Evolutionary conservation across 257 asterid genomes (phyloP).

Genomic region (Jacaranda mimosifolia): DNA sequence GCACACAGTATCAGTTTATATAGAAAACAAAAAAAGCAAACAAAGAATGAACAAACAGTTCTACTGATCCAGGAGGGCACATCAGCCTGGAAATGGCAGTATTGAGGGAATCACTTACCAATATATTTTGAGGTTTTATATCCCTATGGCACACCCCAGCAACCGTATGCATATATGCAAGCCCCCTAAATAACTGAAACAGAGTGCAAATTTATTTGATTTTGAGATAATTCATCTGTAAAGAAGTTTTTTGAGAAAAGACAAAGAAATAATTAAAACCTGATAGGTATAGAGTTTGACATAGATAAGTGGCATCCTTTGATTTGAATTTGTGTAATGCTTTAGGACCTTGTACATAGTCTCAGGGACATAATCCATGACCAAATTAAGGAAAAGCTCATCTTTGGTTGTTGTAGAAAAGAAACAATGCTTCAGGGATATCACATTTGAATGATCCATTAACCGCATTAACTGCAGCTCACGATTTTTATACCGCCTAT

Average conservation of each 20-base stretch:
- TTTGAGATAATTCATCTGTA: constrained; percentile 18
- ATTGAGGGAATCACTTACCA: constrained; percentile 55
- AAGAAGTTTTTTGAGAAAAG: constrained; percentile 14
- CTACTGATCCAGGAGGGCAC: constrained; percentile 13
- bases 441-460: constrained; percentile 89
- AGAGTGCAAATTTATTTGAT: constrained; percentile 18
- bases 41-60: not conserved
- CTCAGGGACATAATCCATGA: constrained; percentile 95
- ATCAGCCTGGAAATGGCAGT: constrained; percentile 1
- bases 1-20: constrained; percentile 33
- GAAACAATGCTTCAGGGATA: constrained; percentile 89
- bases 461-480: constrained; percentile 93
- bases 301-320: constrained; percentile 89
- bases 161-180: constrained; percentile 85
- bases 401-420: constrained; percentile 92
- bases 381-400: constrained; percentile 94
- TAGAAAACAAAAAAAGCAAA: not conserved
- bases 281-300: constrained; percentile 92
- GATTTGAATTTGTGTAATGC: constrained; percentile 86
- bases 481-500: constrained; percentile 89
- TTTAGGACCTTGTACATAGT: constrained; percentile 80
- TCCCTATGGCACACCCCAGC: constrained; percentile 95
- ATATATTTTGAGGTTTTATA: constrained; percentile 91
- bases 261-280: constrained; percentile 50
- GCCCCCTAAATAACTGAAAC: constrained; percentile 84